Evolutionary conservation across 2,329 filamentous ascomycete species (phyloP).

Genomic region (Macroventuria anomochaeta): DNA sequence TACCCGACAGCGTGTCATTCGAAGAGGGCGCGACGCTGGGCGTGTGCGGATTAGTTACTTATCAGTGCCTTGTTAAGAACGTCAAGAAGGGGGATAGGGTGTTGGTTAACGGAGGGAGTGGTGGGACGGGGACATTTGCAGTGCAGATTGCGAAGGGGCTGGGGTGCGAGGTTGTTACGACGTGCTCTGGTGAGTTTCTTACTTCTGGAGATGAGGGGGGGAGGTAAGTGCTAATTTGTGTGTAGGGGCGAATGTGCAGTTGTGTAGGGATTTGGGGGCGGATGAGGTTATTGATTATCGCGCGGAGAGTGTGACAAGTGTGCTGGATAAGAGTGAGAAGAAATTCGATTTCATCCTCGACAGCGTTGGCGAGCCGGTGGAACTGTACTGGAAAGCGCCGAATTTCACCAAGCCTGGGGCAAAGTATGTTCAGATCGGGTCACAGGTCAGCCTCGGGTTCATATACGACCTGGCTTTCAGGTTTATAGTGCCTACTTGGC

Average conservation of each 20-base stretch:
- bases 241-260: conserved; percentile 57
- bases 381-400: conserved; percentile 30
- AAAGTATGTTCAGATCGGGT: conserved; percentile 31
- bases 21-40: conserved; percentile 29
- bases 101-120: conserved; percentile 68
- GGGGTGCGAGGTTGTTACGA: conserved; percentile 63
- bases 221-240: not conserved
- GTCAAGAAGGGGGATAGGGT: conserved; percentile 54
- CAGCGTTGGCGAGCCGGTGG: conserved; percentile 55
- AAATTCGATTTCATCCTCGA: conserved; percentile 64
- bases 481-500: conserved; percentile 37
- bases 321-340: conserved; percentile 53
- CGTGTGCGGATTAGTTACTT: conserved; percentile 31
- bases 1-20: conserved; percentile 19
- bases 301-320: conserved; percentile 50
- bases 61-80: conserved; percentile 27
- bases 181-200: conserved; percentile 57
- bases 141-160: conserved; percentile 68
- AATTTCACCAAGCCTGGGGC: conserved; percentile 22
- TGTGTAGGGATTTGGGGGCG: conserved; percentile 65
- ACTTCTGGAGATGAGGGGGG: too few relatives aligned
- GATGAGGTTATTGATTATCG: conserved; percentile 68
- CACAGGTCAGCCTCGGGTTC: conserved; percentile 24
- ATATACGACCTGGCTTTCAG: conserved; percentile 25
- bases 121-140: conserved; percentile 65